Percentiles rank a stretch among this genome's conserved stretches.
Conservation (phyloP, 2,329 filamentous ascomycete species). For the Teratosphaeria zuluensis region DNA sequence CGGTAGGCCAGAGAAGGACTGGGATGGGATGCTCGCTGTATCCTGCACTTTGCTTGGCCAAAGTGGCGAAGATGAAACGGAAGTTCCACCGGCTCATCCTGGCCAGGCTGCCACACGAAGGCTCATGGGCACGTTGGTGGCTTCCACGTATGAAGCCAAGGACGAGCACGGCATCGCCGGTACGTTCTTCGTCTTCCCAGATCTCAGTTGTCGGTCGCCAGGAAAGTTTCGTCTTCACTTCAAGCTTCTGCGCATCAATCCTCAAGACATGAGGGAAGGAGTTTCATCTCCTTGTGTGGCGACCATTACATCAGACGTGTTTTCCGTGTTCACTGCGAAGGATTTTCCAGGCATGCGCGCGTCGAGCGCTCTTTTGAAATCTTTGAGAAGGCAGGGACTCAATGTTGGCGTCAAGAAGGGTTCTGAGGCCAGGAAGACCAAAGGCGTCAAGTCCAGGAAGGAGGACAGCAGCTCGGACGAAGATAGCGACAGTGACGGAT, state of each 20-base stretch:
- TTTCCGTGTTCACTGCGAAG: conserved; percentile 73
- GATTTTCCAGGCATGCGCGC: conserved; percentile 79
- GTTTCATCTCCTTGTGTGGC: conserved; percentile 39
- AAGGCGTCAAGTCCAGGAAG: conserved; percentile 26
- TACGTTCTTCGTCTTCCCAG: conserved; percentile 79
- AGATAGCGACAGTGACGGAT: conserved; percentile 62
- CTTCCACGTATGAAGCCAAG: conserved; percentile 64
- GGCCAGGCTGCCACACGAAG: conserved; percentile 56
- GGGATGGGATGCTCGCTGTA: conserved; percentile 50
- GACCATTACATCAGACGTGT: conserved; percentile 55
- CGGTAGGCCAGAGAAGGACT: conserved; percentile 48
- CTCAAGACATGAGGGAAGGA: conserved; percentile 46
- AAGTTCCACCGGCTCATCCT: conserved; percentile 34
- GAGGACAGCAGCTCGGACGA: conserved; percentile 38
- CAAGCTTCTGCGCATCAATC: conserved; percentile 62
- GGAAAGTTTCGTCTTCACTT: conserved; percentile 69
- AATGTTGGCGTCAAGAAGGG: conserved; percentile 82
- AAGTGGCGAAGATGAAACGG: conserved; percentile 58
- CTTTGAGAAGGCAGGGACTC: conserved; percentile 68
- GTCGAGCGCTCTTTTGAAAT: conserved; percentile 63
- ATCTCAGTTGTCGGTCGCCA: conserved; percentile 68
- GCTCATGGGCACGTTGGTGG: conserved; percentile 70
- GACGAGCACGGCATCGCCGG: conserved; percentile 66
- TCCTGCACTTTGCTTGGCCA: conserved; percentile 70
- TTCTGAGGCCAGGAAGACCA: conserved; percentile 47